phyloP scores from a whole-genome alignment of 768 basidiomycete species.

The Holtermannia corniformis region DNA sequence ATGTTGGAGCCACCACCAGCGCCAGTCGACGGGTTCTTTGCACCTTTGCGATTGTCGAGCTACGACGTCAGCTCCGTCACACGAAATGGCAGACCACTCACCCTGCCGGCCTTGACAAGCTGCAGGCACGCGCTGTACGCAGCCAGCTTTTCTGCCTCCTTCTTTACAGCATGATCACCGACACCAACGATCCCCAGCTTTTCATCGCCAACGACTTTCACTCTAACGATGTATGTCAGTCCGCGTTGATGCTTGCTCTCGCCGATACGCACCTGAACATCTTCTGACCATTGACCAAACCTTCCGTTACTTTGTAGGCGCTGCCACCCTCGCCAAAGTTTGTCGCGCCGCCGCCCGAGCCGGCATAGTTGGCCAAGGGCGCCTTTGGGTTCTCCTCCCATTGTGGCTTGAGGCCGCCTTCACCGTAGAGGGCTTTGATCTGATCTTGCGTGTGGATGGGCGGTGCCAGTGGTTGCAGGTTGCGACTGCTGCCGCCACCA shows the following conservation, averaged over 20 bases:
- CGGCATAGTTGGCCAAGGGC: conserved; percentile 46
- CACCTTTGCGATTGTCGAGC: conserved; percentile 14
- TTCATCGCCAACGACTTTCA: conserved; percentile 30
- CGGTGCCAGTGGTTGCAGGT: conserved; percentile 3
- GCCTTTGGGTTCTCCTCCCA: conserved; percentile 50
- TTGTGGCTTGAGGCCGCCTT: conserved; percentile 26
- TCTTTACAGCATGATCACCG: conserved; percentile 54
- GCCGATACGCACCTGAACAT: conserved; percentile 46
- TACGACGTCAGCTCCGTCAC: neutral
- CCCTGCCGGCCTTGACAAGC: conserved; percentile 54
- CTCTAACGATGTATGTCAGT: conserved; percentile 17
- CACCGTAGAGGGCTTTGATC: conserved; percentile 18
- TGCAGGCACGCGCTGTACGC: conserved; percentile 66
- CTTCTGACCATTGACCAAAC: conserved; percentile 31
- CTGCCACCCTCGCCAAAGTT: conserved; percentile 26
- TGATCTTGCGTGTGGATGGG: conserved; percentile 13
- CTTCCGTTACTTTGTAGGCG: conserved; percentile 36
- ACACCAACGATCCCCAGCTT: conserved; percentile 47
- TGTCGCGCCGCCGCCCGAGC: conserved; percentile 16
- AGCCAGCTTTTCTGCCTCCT: conserved; percentile 64
- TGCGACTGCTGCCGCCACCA: conserved; percentile 1
- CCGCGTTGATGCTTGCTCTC: conserved; percentile 9
- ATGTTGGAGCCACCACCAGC: conserved; percentile 1
- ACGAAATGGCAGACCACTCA: conserved; percentile 43
- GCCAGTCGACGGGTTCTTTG: neutral